Conservation (phyloP, 2,329 filamentous ascomycete genomes). For the Exophiala sp. region DNA sequence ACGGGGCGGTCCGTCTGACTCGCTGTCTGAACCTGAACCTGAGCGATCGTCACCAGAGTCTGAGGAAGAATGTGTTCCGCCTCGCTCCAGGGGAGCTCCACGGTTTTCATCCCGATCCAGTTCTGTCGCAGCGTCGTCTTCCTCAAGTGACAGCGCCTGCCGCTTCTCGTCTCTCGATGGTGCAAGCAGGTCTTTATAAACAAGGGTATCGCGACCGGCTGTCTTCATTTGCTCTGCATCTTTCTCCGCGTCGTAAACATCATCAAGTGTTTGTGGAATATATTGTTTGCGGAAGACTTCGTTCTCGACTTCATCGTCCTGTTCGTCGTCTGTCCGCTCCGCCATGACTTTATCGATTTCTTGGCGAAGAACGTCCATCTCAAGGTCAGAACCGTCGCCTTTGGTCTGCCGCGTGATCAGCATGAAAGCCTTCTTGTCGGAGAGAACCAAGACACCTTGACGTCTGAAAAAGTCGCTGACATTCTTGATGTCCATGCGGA, state of each 20-base stretch:
- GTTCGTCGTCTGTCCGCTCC: conserved; percentile 48
- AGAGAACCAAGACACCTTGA: conserved; percentile 75
- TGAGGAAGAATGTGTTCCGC: conserved; percentile 28
- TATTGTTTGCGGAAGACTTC: conserved; percentile 95
- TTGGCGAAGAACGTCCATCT: conserved; percentile 59
- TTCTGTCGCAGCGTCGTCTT: conserved; percentile 39
- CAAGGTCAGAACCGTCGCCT: conserved; percentile 43
- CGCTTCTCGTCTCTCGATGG: conserved; percentile 15
- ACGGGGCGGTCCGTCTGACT: conserved; percentile 59
- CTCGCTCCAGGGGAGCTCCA: background rate
- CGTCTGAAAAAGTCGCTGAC: conserved; percentile 86
- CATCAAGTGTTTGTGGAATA: conserved; percentile 90
- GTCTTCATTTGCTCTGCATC: conserved; percentile 74
- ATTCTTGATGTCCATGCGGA: conserved; percentile 99
- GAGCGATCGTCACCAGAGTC: conserved; percentile 35
- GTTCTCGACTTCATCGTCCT: conserved; percentile 71
- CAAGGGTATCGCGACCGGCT: conserved; percentile 70
- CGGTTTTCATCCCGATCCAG: conserved; percentile 35
- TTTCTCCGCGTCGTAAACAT: conserved; percentile 94
- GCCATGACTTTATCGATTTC: conserved; percentile 66
- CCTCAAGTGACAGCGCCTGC: conserved; percentile 27
- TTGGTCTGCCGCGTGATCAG: conserved; percentile 70
- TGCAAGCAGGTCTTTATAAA: conserved; percentile 82
- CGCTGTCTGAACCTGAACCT: conserved; percentile 44
- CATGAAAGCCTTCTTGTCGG: conserved; percentile 75